Evolutionary conservation across 345 rosid genomes (phyloP).

Genomic region (Excoecaria agallocha): DNA sequence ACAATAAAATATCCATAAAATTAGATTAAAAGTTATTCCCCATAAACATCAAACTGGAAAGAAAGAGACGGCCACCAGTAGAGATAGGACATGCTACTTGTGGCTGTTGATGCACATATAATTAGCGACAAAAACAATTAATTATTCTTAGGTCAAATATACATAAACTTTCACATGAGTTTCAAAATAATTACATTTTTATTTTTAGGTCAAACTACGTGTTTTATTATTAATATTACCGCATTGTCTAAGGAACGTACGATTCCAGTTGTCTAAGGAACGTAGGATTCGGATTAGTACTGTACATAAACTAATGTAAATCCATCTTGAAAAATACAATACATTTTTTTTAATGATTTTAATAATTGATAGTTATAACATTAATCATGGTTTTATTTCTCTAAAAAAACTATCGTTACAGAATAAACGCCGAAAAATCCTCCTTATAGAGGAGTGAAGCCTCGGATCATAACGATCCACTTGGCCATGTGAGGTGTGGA

Average conservation of each 20-base stretch:
- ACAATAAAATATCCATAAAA: not conserved
- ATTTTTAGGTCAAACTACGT: too few relatives aligned
- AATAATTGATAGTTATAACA: too few relatives aligned
- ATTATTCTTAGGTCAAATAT: too few relatives aligned
- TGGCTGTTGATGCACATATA: too few relatives aligned
- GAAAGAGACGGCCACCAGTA: not conserved
- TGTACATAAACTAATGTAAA: too few relatives aligned
- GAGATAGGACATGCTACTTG: not conserved
- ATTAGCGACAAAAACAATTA: too few relatives aligned
- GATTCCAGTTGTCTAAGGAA: not conserved
- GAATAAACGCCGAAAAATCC: constrained; percentile 33
- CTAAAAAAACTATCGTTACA: not conserved
- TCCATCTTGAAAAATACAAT: too few relatives aligned
- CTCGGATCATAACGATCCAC: not conserved
- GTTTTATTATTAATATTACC: too few relatives aligned
- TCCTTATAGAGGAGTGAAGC: too few relatives aligned
- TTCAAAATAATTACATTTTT: too few relatives aligned
- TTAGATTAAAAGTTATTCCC: not conserved
- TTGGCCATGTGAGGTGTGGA: constrained; percentile 15
- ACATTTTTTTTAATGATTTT: not conserved
- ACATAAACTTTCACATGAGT: too few relatives aligned
- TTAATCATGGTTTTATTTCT: not conserved
- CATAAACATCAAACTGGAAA: not conserved
- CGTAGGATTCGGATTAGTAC: not conserved
- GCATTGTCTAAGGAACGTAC: too few relatives aligned